phyloP scores from a whole-genome alignment of 2,329 filamentous ascomycete species.

The Talaromyces sp. region DNA sequence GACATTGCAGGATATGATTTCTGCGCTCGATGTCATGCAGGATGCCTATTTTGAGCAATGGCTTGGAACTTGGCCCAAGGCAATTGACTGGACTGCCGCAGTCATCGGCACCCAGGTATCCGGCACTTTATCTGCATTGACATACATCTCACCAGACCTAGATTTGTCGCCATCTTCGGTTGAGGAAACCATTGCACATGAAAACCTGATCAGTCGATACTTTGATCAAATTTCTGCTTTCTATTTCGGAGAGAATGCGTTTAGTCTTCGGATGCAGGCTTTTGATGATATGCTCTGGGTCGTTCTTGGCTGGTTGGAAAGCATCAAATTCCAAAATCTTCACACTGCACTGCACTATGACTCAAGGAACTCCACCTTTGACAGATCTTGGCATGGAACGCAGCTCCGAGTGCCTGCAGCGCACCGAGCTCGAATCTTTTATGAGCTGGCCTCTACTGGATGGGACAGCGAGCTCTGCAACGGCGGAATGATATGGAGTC shows the following conservation, averaged over 20 bases:
- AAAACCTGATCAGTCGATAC: slow-evolving; percentile 77
- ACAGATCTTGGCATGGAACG: slow-evolving; percentile 63
- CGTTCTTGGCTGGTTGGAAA: slow-evolving; percentile 83
- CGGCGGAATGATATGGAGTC: slow-evolving; percentile 91
- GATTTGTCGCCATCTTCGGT: background rate
- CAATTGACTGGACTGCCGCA: slow-evolving; percentile 92
- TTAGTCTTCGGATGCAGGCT: slow-evolving; percentile 69
- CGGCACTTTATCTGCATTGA: slow-evolving; percentile 66
- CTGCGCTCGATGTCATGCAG: slow-evolving; percentile 71
- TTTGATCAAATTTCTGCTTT: slow-evolving; percentile 72
- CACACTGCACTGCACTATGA: slow-evolving; percentile 61
- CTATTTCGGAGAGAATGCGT: slow-evolving; percentile 81
- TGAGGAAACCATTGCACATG: slow-evolving; percentile 43
- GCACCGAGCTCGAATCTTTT: slow-evolving; percentile 78
- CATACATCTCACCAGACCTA: slow-evolving; percentile 46
- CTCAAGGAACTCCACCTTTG: slow-evolving; percentile 16
- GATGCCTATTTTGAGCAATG: slow-evolving; percentile 69
- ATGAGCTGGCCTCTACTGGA: slow-evolving; percentile 69
- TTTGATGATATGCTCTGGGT: slow-evolving; percentile 97
- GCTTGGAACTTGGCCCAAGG: slow-evolving; percentile 73
- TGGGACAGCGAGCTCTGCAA: slow-evolving; percentile 78
- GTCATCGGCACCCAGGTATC: slow-evolving; percentile 76
- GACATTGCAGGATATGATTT: slow-evolving; percentile 43
- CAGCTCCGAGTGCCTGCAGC: slow-evolving; percentile 73
- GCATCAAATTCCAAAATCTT: slow-evolving; percentile 67